phyloP scores from a whole-genome alignment of 345 rosid species.

The Eucalyptus camaldulensis region DNA sequence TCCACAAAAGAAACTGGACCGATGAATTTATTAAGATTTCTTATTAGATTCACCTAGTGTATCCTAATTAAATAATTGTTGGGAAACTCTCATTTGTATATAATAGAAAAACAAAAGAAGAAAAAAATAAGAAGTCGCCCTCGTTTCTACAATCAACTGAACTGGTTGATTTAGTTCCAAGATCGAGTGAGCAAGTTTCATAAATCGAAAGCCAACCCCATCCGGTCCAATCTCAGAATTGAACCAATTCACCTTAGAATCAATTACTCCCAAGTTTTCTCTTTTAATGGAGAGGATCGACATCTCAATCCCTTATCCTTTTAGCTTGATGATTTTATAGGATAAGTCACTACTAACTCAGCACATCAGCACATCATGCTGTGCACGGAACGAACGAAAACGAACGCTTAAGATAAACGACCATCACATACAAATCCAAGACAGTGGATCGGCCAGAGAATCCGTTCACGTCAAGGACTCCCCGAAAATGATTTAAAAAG shows the following conservation, averaged over 20 bases:
- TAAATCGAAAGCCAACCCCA: no score
- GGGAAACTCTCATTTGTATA: neutral
- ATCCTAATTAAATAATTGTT: neutral
- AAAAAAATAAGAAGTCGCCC: no score
- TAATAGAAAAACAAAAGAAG: no score
- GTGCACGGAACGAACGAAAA: neutral
- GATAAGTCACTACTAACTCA: neutral
- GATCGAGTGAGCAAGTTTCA: neutral
- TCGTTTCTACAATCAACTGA: rapidly evolving
- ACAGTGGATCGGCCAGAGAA: neutral
- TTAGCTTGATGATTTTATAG: neutral
- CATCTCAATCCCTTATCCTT: neutral
- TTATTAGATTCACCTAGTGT: no score
- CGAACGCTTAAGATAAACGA: neutral
- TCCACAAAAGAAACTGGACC: no score
- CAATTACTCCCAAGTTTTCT: neutral
- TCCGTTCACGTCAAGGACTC: neutral
- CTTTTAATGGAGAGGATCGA: neutral
- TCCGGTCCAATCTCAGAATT: rapidly evolving
- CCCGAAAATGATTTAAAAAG: neutral
- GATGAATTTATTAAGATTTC: no score
- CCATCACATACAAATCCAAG: neutral
- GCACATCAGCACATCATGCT: neutral
- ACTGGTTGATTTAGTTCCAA: rapidly evolving
- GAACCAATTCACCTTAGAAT: no score